phyloP scores from a whole-genome alignment of 371 early-diverging fungal species.

The Lichtheimia hyalospora region DNA sequence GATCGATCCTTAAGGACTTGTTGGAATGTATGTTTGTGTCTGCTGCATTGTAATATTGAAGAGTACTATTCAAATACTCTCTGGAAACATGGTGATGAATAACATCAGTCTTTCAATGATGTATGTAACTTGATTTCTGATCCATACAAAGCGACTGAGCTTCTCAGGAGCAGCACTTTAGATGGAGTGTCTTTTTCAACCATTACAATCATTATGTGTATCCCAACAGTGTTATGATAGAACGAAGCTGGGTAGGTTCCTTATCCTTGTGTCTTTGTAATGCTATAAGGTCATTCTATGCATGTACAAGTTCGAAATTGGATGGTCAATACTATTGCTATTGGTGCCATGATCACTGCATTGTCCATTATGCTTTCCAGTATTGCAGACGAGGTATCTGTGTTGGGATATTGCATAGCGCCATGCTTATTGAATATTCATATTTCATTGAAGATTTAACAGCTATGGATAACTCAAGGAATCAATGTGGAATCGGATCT shows the following conservation, averaged over 20 bases:
- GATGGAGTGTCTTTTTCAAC: slow-evolving; percentile 37
- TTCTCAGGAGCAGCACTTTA: slow-evolving; percentile 6
- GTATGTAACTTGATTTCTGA: slow-evolving; percentile 11
- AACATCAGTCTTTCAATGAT: not conserved
- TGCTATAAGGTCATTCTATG: slow-evolving; percentile 38
- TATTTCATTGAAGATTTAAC: slow-evolving; percentile 15
- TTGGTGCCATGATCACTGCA: slow-evolving; percentile 25
- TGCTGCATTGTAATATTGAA: not conserved
- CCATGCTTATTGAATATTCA: not conserved
- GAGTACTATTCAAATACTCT: slow-evolving; percentile 24
- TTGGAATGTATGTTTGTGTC: slow-evolving; percentile 23
- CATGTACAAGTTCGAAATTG: slow-evolving; percentile 37
- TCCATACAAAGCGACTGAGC: too few species aligned
- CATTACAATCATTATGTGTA: slow-evolving; percentile 33
- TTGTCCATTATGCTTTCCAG: slow-evolving; percentile 24
- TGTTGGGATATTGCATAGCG: not conserved
- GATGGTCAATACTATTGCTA: slow-evolving; percentile 12
- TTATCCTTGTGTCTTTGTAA: slow-evolving; percentile 31
- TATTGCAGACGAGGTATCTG: slow-evolving; percentile 11
- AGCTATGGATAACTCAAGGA: slow-evolving; percentile 24
- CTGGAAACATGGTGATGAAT: not conserved
- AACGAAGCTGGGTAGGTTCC: slow-evolving; percentile 44
- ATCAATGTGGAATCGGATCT: slow-evolving; percentile 16
- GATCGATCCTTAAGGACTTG: slow-evolving; percentile 16
- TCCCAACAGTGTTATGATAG: slow-evolving; percentile 25